Evolutionary conservation across 2,329 filamentous ascomycete species (phyloP).

Genomic region (Epichloe amarillans): DNA sequence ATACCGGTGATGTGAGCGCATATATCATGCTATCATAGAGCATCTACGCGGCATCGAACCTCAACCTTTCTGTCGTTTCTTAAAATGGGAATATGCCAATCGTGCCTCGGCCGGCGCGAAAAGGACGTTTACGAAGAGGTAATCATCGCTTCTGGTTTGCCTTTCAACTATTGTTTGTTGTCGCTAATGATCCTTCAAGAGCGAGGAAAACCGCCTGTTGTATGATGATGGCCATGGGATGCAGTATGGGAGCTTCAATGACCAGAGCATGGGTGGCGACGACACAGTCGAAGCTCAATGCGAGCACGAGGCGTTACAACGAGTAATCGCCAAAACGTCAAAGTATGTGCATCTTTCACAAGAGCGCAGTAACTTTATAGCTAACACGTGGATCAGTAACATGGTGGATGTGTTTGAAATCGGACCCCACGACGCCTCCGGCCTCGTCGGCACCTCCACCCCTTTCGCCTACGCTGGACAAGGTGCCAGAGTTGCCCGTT

Average conservation of each 20-base stretch:
- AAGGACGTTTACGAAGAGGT: slow-evolving; percentile 44
- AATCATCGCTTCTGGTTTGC: slow-evolving; percentile 8
- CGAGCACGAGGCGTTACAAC: slow-evolving; percentile 50
- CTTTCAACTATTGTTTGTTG: not conserved
- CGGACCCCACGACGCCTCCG: slow-evolving; percentile 34
- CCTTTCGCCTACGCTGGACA: slow-evolving; percentile 39
- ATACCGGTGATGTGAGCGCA: slow-evolving; percentile 4
- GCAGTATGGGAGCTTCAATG: slow-evolving; percentile 50
- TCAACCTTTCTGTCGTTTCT: not conserved
- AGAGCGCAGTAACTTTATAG: not conserved
- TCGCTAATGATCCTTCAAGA: slow-evolving; percentile 22
- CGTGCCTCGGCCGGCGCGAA: slow-evolving; percentile 41
- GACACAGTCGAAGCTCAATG: slow-evolving; percentile 50
- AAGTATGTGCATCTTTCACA: slow-evolving; percentile 32
- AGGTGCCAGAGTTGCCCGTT: slow-evolving; percentile 42
- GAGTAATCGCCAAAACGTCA: slow-evolving; percentile 50
- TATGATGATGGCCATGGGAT: slow-evolving; percentile 46
- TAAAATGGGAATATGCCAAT: slow-evolving; percentile 47
- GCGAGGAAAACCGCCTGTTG: slow-evolving; percentile 44
- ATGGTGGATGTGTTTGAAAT: slow-evolving; percentile 58
- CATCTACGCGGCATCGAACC: not conserved
- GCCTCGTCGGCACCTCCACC: slow-evolving; percentile 21
- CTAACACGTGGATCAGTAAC: slow-evolving; percentile 31
- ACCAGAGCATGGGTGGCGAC: slow-evolving; percentile 38
- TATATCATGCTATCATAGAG: not conserved